A percentile compares a stretch with the other conserved stretches of the same genome.
phyloP scores from a whole-genome alignment of 2,329 filamentous ascomycete species.

The Geosmithia flava region DNA sequence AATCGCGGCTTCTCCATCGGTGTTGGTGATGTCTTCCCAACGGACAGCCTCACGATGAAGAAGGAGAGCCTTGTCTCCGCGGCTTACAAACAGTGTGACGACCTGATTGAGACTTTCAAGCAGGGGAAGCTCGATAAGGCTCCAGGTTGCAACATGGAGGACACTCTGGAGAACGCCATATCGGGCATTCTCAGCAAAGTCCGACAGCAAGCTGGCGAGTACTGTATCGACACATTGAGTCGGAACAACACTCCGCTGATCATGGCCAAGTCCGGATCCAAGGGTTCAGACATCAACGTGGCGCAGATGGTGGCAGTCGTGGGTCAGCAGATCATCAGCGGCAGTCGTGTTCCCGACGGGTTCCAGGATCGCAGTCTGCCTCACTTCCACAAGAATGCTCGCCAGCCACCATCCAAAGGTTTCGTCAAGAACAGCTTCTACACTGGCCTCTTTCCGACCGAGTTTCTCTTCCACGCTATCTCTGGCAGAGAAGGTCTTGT shows the following conservation, averaged over 20 bases:
- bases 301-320: constrained; percentile 98
- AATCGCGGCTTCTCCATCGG: constrained; percentile 95
- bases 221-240: constrained; percentile 83
- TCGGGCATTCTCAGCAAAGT: constrained; percentile 89
- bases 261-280: constrained; percentile 96
- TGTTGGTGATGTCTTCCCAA: constrained; percentile 87
- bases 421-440: constrained; percentile 98
- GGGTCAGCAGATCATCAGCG: constrained; percentile 94
- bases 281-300: constrained; percentile 95
- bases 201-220: constrained; percentile 78
- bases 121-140: constrained; percentile 72
- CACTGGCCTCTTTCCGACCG: constrained; percentile 74
- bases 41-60: constrained; percentile 52
- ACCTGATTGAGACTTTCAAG: constrained; percentile 73
- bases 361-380: constrained; percentile 93
- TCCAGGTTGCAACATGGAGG: constrained; percentile 79
- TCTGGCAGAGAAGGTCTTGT: constrained; percentile 96
- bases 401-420: constrained; percentile 87
- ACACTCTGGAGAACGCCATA: constrained; percentile 81
- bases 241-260: constrained; percentile 85
- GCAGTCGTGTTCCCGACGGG: constrained; percentile 83
- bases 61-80: constrained; percentile 66
- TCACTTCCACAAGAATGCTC: constrained; percentile 88
- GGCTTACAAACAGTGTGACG: constrained; percentile 72
- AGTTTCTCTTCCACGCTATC: constrained; percentile 97